phyloP scores from a whole-genome alignment of 2,329 filamentous ascomycete species.

The Stachybotrys chlorohalonatus region DNA sequence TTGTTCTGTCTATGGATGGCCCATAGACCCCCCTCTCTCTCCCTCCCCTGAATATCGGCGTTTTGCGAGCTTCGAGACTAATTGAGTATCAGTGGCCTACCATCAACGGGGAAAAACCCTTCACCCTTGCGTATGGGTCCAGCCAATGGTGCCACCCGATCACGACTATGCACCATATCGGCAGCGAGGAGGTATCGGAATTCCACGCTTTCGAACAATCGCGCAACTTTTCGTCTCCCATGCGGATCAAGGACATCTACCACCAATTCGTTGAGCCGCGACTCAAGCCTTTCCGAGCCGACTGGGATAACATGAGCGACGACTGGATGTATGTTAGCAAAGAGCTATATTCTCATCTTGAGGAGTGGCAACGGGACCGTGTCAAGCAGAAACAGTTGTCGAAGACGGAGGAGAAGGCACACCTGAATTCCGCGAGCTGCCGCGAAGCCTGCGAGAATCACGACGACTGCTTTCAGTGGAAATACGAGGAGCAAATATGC shows the following conservation, averaged over 20 bases:
- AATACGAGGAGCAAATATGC: conserved; percentile 29
- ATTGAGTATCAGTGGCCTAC: conserved; percentile 33
- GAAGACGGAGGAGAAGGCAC: conserved; percentile 29
- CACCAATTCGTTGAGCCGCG: conserved; percentile 32
- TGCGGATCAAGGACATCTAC: conserved; percentile 39
- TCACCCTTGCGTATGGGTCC: conserved; percentile 35
- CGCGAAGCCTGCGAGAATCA: conserved; percentile 30
- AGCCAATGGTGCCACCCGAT: conserved; percentile 48
- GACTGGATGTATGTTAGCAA: conserved; percentile 31
- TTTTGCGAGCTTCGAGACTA: neutral
- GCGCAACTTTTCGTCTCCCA: conserved; percentile 20
- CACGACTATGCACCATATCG: conserved; percentile 47
- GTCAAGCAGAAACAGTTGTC: conserved; percentile 24
- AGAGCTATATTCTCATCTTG: conserved; percentile 15
- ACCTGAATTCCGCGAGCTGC: conserved; percentile 33
- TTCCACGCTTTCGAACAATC: conserved; percentile 43
- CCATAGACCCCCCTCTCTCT: too few species aligned
- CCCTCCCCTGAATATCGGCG: neutral
- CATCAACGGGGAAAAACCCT: conserved; percentile 46
- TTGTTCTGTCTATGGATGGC: conserved; percentile 2
- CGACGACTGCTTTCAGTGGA: conserved; percentile 30
- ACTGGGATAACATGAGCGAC: conserved; percentile 47
- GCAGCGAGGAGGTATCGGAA: conserved; percentile 37
- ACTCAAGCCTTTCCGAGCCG: conserved; percentile 26
- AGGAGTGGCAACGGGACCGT: conserved; percentile 18